These are phyloP conservation scores for Allomyces macrogynus DNA, from an alignment of 192 early-diverging fungal genomes.

Conservation along the genomic window DNA sequence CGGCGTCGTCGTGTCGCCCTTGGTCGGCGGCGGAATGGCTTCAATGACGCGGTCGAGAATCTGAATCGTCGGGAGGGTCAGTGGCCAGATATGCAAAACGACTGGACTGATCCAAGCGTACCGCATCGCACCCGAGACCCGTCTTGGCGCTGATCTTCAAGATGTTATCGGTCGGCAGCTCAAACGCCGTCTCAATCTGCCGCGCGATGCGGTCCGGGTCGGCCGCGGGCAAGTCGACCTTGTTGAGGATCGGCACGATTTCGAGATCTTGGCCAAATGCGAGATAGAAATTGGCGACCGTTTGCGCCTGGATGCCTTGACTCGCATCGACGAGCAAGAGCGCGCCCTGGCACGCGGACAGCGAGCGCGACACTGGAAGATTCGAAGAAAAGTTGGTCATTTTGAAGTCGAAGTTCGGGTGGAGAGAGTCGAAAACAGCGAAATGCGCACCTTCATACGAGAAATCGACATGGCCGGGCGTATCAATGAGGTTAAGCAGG, in stretches of 20 bases:
- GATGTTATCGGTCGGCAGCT: constrained; percentile 43
- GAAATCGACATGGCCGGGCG: constrained; percentile 84
- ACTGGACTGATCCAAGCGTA: no score
- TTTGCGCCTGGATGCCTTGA: constrained; percentile 95
- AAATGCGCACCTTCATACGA: constrained; percentile 43
- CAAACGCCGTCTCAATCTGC: constrained; percentile 77
- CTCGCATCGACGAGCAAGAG: constrained; percentile 80
- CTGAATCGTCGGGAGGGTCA: no score
- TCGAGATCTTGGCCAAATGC: constrained; percentile 70
- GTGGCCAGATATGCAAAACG: no score
- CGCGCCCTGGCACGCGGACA: constrained; percentile 85
- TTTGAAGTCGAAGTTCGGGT: no score
- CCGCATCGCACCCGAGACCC: constrained; percentile 42
- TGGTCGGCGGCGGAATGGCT: constrained; percentile 43
- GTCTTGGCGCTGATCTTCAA: constrained; percentile 74
- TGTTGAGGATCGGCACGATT: constrained; percentile 84
- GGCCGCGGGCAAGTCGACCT: constrained; percentile 79
- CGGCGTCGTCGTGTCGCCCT: constrained; percentile 35
- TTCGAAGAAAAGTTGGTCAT: no score
- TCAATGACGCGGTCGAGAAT: constrained; percentile 53
- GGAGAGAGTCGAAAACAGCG: no score
- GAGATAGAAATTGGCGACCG: constrained; percentile 88
- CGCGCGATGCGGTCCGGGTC: constrained; percentile 50
- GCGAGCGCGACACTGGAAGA: constrained; percentile 50
- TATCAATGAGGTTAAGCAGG: constrained; percentile 87